Evolutionary conservation across 306 rosid genomes (phyloP).

Genomic region (Cucumis hystrix): DNA sequence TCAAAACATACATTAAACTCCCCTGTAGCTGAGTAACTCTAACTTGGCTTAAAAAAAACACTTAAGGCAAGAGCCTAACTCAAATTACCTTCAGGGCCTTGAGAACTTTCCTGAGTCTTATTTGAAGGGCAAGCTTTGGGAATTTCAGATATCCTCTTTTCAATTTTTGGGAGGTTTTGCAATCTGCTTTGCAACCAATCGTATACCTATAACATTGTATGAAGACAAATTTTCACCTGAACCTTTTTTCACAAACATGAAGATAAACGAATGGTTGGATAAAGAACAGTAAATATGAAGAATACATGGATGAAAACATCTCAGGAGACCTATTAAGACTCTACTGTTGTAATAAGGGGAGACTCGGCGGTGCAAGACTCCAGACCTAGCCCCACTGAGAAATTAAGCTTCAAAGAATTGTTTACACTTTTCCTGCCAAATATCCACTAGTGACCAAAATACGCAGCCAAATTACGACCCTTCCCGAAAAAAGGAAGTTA

Average conservation of each 20-base stretch:
- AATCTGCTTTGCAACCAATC: constrained; percentile 59
- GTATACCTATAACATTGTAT: constrained; percentile 33
- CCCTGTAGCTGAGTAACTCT: neutral
- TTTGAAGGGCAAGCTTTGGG: constrained; percentile 21
- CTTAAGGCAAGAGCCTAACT: neutral
- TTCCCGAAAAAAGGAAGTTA: neutral
- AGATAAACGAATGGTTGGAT: neutral
- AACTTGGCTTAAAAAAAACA: neutral
- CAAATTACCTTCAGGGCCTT: constrained; percentile 24
- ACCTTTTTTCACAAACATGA: neutral
- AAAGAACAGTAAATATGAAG: neutral
- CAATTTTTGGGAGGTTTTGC: constrained; percentile 28
- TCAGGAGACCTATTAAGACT: neutral
- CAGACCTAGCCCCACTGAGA: neutral
- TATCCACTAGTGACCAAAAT: neutral
- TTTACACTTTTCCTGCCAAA: neutral
- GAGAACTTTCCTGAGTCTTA: constrained; percentile 28
- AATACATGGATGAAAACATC: neutral
- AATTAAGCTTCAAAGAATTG: neutral
- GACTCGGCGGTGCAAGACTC: neutral
- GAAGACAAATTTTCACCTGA: neutral
- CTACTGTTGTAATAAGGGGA: neutral
- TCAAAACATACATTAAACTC: neutral
- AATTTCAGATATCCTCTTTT: constrained; percentile 14
- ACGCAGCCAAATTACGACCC: neutral